Percentiles rank a stretch among this genome's conserved stretches.
Conservation (phyloP, 129 eudicot species). For the Flaveria ramosissima region DNA sequence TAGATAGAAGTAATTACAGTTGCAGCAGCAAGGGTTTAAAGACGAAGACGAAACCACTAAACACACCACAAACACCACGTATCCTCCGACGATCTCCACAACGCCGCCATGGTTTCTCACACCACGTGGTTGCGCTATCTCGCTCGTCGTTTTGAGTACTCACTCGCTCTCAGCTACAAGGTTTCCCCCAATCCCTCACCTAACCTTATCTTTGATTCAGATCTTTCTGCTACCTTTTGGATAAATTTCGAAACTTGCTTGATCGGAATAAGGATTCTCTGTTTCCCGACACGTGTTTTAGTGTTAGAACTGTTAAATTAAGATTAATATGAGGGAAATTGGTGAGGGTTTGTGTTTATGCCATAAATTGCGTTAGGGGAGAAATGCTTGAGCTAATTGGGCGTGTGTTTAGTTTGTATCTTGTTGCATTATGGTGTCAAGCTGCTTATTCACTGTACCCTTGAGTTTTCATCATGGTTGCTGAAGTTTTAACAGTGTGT, state of each 20-base stretch:
- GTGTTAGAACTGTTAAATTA: background rate
- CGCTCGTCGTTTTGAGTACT: slow-evolving; percentile 54
- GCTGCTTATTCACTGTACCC: background rate
- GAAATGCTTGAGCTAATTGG: background rate
- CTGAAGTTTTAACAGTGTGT: slow-evolving; percentile 1
- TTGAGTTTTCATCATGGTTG: slow-evolving; percentile 2
- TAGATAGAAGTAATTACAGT: background rate
- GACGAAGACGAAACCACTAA: slow-evolving; percentile 6
- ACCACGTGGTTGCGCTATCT: slow-evolving; percentile 66
- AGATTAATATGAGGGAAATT: background rate
- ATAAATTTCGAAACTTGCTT: slow-evolving; percentile 1
- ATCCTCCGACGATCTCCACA: slow-evolving; percentile 25
- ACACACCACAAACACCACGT: slow-evolving; percentile 18
- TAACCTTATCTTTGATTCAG: background rate
- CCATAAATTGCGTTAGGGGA: background rate
- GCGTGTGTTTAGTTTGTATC: background rate
- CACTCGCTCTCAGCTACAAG: slow-evolving; percentile 51
- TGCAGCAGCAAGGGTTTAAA: slow-evolving; percentile 33
- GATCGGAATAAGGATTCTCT: background rate
- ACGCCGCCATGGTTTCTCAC: slow-evolving; percentile 52
- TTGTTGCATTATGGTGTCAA: background rate
- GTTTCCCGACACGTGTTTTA: too few species aligned
- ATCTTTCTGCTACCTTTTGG: background rate
- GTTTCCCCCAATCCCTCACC: slow-evolving; percentile 20
- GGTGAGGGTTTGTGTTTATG: background rate